Conservation (phyloP, 257 asterid genomes). For the Dorcoceras hygrometricum region DNA sequence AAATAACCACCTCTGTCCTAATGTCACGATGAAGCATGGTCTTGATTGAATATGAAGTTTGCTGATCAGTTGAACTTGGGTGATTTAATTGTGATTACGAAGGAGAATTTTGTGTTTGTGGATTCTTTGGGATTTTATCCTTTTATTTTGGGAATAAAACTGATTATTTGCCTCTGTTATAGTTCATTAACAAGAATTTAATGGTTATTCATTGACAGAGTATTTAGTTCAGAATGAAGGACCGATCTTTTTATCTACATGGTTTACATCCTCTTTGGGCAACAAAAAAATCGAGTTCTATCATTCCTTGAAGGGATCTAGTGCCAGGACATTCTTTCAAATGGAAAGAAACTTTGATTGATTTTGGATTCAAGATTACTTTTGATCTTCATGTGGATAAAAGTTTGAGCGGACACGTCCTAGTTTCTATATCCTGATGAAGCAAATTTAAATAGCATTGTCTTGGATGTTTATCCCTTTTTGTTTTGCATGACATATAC, state of each 20-base stretch:
- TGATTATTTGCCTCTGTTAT: too few species aligned
- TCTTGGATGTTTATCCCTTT: not conserved
- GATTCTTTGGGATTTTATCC: not conserved
- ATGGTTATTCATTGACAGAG: not conserved
- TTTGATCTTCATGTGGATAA: not conserved
- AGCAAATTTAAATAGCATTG: conserved; percentile 3
- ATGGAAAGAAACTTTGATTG: not conserved
- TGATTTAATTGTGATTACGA: not conserved
- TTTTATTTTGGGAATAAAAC: too few species aligned
- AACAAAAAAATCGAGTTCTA: not conserved
- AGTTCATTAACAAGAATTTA: too few species aligned
- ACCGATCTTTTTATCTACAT: not conserved
- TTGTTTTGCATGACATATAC: not conserved
- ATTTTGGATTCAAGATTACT: not conserved
- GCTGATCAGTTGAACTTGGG: not conserved
- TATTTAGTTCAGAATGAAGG: not conserved
- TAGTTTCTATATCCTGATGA: not conserved
- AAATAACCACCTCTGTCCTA: too few species aligned
- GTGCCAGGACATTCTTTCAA: not conserved
- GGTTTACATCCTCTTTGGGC: not conserved
- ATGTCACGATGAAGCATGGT: not conserved
- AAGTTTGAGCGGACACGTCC: not conserved
- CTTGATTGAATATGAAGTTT: not conserved
- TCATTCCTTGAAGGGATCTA: not conserved
- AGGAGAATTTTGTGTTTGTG: not conserved